phyloP scores from a whole-genome alignment of 2,329 filamentous ascomycete species.

The Pseudogymnoascus sp. region DNA sequence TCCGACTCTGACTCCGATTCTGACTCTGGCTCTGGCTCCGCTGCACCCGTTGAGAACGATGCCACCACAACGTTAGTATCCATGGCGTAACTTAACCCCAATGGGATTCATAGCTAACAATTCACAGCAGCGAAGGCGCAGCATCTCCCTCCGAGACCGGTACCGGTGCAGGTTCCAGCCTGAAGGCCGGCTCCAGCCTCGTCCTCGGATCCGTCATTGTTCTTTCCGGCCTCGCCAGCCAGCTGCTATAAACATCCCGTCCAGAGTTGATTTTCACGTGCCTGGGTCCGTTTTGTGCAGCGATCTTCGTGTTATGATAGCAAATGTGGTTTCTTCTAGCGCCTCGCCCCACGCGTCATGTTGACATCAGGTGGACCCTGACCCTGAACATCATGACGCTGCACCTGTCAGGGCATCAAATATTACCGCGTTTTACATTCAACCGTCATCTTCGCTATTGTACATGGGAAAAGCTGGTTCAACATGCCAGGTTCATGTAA shows the following conservation, averaged over 20 bases:
- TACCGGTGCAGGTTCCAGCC: conserved; percentile 4
- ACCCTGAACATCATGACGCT: background rate
- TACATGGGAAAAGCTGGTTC: background rate
- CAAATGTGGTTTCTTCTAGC: background rate
- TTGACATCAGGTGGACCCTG: background rate
- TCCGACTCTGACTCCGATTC: conserved; percentile 11
- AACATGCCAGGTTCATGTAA: background rate
- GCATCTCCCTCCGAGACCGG: background rate
- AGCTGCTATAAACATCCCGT: background rate
- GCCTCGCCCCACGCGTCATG: background rate
- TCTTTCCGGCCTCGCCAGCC: conserved; percentile 9
- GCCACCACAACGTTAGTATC: conserved; percentile 9
- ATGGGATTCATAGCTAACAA: background rate
- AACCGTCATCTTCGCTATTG: background rate
- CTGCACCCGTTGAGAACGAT: conserved; percentile 12
- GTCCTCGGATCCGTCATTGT: conserved; percentile 3
- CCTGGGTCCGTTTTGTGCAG: background rate
- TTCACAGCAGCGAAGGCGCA: background rate
- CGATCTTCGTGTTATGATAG: background rate
- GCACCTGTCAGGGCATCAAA: background rate
- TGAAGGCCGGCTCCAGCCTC: conserved; percentile 3
- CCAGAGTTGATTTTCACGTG: background rate
- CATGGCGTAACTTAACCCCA: background rate
- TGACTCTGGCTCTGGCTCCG: conserved; percentile 10
- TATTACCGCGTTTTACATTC: background rate